Evolutionary conservation across 768 basidiomycete genomes (phyloP), one percentile per base, ranked within the genome.

Genomic region (Boletales sp.): DNA sequence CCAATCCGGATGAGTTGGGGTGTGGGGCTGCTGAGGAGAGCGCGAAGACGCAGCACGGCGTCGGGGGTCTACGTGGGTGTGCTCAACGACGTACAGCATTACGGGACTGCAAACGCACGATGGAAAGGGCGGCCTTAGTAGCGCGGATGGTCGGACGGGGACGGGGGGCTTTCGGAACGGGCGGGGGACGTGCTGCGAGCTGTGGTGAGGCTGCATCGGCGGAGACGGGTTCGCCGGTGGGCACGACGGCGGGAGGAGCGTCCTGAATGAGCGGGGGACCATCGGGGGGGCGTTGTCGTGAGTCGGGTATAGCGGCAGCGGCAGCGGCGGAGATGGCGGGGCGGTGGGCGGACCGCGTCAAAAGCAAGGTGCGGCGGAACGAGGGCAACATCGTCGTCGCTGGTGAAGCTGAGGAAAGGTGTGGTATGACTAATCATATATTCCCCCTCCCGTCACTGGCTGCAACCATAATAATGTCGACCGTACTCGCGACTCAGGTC

Each of bases 1-100:
- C 94, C 93, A 49, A 99, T 90, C 4, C 95, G 87, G 51, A 99
- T 89, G 56, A 94, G 80, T 63, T 93, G 91, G 0, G 95, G 94
- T 3, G 86, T 86, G 19, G 94, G 92, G 10, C 86, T 80, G n/a
- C 78, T 77, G 40, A 92, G 70, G 27, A 99, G 78, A n/a, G 72
- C 77, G 4, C 72, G 79, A 44, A 98, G 75, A 21, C 89, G 84
- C 8, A 71, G 64, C 7, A 94, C 83, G 12, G 94, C 95, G 21
- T 71, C 67, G 0, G 90, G 84, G 36, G 92, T 90, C 95, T 98
- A 39, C 13, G 42, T 9, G 8, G 21, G 31, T 2, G 45, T 5
- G 27, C 13, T 2, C 18, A 54, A 40, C 19, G 13, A 19, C 15
- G 6, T n/a, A 8, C 10, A 5, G n/a, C 13, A 38, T 42, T 29